Evolutionary conservation across 495 filamentous ascomycete species (phyloP).

Genomic region (Penicillium maclennaniae): DNA sequence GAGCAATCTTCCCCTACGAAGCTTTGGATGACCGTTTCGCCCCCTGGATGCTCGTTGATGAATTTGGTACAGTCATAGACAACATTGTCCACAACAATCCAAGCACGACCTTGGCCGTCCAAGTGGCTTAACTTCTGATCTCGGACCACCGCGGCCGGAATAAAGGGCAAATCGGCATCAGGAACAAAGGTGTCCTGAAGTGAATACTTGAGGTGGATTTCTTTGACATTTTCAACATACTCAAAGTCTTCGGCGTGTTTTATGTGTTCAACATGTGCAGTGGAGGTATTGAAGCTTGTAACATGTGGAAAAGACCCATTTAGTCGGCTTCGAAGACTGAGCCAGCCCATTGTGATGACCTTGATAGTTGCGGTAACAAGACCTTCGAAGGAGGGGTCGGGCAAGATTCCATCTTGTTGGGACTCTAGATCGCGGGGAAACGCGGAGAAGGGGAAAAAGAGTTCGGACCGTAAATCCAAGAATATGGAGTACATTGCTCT

Average conservation of each 20-base stretch:
- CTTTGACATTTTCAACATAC: too few relatives aligned
- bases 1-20: conserved; percentile 14
- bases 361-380: too few relatives aligned
- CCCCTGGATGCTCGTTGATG: conserved; percentile 12
- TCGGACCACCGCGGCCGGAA: neutral
- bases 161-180: neutral
- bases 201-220: too few relatives aligned
- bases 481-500: too few relatives aligned
- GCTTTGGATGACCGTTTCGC: conserved; percentile 9
- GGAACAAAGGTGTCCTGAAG: neutral
- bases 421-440: too few relatives aligned
- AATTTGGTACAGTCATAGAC: conserved; percentile 10
- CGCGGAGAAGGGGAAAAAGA: too few relatives aligned
- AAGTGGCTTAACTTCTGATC: neutral
- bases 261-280: neutral
- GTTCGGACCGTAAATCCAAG: too few relatives aligned
- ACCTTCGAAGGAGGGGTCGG: too few relatives aligned
- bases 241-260: too few relatives aligned
- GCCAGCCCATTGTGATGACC: conserved; percentile 8
- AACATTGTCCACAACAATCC: conserved; percentile 13
- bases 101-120: neutral
- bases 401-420: too few relatives aligned
- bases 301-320: neutral
- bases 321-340: conserved; percentile 6
- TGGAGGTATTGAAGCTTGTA: neutral